A percentile compares a stretch with the other conserved stretches of the same genome.
phyloP scores from a whole-genome alignment of 768 basidiomycete genomes.

The Auricularia sp. region DNA sequence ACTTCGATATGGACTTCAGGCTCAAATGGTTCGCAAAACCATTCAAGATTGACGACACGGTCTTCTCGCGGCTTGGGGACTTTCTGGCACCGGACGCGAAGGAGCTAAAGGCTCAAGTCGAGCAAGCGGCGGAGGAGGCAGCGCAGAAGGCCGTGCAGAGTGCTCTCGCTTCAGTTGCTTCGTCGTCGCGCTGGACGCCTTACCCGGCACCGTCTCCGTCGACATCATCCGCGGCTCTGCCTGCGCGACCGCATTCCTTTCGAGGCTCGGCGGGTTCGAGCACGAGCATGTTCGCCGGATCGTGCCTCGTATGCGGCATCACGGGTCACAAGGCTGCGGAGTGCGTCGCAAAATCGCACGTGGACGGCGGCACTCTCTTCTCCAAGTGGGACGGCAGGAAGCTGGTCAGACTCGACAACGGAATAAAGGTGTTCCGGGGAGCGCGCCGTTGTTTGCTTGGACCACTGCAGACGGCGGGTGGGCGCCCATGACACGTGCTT shows the following conservation, averaged over 20 bases:
- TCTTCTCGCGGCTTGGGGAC: background rate
- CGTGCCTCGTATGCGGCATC: background rate
- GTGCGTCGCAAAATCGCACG: background rate
- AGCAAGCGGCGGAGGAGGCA: background rate
- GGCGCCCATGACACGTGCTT: background rate
- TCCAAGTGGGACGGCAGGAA: background rate
- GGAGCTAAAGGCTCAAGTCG: background rate
- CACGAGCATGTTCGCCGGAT: background rate
- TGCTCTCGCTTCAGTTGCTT: background rate
- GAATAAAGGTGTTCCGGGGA: background rate
- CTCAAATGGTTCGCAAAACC: background rate
- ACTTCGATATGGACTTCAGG: background rate
- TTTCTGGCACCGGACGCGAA: background rate
- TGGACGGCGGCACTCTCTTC: background rate
- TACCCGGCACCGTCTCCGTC: background rate
- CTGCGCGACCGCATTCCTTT: background rate
- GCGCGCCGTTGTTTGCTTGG: slow-evolving; percentile 7
- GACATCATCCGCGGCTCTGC: background rate
- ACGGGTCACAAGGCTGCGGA: background rate
- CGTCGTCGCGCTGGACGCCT: background rate
- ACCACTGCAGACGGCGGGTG: background rate
- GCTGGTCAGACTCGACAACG: background rate
- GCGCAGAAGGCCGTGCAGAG: background rate
- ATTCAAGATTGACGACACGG: background rate
- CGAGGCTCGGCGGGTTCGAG: background rate